Base-by-base conservation (phyloP, 345 rosid species). In the Diplotaxis tenuifolia region DNA sequence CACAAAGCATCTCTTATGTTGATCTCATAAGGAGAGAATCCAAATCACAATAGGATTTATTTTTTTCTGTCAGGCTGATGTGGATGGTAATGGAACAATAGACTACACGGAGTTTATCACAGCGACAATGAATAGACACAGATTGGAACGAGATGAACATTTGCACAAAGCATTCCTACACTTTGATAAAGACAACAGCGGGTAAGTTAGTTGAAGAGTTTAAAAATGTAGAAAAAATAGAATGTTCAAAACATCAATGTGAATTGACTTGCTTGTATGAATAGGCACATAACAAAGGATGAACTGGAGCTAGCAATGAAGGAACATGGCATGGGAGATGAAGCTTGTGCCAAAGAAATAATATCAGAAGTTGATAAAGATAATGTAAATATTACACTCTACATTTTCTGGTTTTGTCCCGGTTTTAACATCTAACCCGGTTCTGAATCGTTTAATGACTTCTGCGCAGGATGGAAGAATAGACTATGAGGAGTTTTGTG, bases 261-360 rank as follows among this genome's bases (percentile, higher is more conserved):
- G 8, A n/a, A 4, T 16, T 59, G 34, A 8, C 1, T 67, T 59
- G 31, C 19, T 49, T 42, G 16, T 57, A 75, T 36, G 2, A n/a
- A 18, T 79, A 86, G 67, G 62, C 70, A 71, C 36, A 91, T 91
- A 67, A 93, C 98, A 0, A 88, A 76, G 63, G 97, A 91, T 47
- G 95, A 93, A 31, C 52, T 88, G 53, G 95, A 87, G 73, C 73
- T 67, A 2, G 97, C 98, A 1, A 84, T 94, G 91, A 84, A 84
- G 73, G 96, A 94, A 23, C 76, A 89, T 27, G 95, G 93, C 32
- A 81, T 87, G 78, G 89, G 88, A n/a, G 96, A 89, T 82, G 96
- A 86, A 78, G 86, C 73, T 68, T 85, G 75, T 71, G 80, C 83
- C 75, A 83, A 63, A 79, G 87, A 86, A 52, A 82, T 91, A 10